Evolutionary conservation across 352 stramenopile species (phyloP), one percentile per base, ranked within the genome.

Genomic region (Pythium myriotylum): DNA sequence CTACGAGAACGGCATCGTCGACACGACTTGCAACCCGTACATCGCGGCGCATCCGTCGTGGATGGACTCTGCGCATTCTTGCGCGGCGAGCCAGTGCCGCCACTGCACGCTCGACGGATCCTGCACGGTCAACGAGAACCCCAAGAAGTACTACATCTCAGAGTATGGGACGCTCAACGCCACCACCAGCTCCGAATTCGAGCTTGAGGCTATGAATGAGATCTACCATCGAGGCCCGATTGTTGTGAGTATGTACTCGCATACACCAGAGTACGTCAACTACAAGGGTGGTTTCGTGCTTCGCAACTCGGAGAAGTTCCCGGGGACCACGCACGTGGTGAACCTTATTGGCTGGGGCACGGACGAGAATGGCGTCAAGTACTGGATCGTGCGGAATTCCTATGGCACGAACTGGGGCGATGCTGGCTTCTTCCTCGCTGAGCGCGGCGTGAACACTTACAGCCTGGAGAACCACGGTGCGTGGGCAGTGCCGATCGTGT

Each of bases 321-420:
- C 72, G 0, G 69, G 77, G n/a, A 92, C 86, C 23, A 89, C 82
- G 12, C 87, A 99, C 65, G 92, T 97, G 29, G 93, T 99, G 56
- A 96, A 87, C 40, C 89, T 99, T 46, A 86, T 98, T n/a, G 97
- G 96, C 37, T 99, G 96, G 96, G 96, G 96, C 64, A 85, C 68
- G 0, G 76, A 86, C 24, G 80, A 89, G 23, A 72, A 91, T 37
- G 79, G 89, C 37, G 58, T 94, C 66, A 94, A 96, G 70, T 99
- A 98, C 79, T 99, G 96, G 96, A 89, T 99, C 69, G 90, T 98
- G 42, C 89, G 97, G 49, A 98, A 99, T 85, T 89, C 89, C 49
- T 80, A 92, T 49, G 84, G 84, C 39, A 92, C 81, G 9, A 89
- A 88, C 54, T 92, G 78, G 74, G 84, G 84, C 41, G 81, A 92